phyloP scores from a whole-genome alignment of 2,329 filamentous ascomycete species.

The Ophidiomyces ophidiicola region DNA sequence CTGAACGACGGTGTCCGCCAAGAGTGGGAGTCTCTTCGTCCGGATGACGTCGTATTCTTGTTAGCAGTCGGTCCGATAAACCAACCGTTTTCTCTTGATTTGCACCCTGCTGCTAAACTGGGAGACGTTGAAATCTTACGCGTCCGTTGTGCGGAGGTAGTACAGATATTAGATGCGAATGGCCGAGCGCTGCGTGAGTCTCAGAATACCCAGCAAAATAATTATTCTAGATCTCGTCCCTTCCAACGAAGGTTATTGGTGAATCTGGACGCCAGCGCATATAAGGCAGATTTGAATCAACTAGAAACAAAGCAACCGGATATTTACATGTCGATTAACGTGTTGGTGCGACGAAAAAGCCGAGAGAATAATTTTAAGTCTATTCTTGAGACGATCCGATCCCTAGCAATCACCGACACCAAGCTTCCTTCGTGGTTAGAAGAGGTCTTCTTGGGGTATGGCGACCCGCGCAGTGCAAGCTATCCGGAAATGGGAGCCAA shows the following conservation, averaged over 20 bases:
- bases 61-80: constrained; percentile 56
- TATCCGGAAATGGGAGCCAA: constrained; percentile 73
- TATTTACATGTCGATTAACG: constrained; percentile 72
- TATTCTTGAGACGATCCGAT: constrained; percentile 81
- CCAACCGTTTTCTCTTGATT: constrained; percentile 23
- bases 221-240: constrained; percentile 42
- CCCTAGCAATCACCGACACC: constrained; percentile 70
- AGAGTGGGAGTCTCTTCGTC: constrained; percentile 82
- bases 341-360: constrained; percentile 69
- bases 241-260: constrained; percentile 60
- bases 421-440: constrained; percentile 84
- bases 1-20: constrained; percentile 61
- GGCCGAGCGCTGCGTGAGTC: constrained; percentile 57
- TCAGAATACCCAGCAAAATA: constrained; percentile 46
- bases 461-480: constrained; percentile 75
- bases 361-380: constrained; percentile 97
- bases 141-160: constrained; percentile 71
- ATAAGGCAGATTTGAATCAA: constrained; percentile 61
- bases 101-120: constrained; percentile 15
- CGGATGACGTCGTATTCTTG: constrained; percentile 82
- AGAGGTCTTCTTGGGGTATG: constrained; percentile 95
- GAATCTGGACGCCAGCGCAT: constrained; percentile 66
- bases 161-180: constrained; percentile 76
- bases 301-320: constrained; percentile 57
- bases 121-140: constrained; percentile 53